Base-by-base conservation (phyloP, 345 rosid genomes). In the Viola odorata region DNA sequence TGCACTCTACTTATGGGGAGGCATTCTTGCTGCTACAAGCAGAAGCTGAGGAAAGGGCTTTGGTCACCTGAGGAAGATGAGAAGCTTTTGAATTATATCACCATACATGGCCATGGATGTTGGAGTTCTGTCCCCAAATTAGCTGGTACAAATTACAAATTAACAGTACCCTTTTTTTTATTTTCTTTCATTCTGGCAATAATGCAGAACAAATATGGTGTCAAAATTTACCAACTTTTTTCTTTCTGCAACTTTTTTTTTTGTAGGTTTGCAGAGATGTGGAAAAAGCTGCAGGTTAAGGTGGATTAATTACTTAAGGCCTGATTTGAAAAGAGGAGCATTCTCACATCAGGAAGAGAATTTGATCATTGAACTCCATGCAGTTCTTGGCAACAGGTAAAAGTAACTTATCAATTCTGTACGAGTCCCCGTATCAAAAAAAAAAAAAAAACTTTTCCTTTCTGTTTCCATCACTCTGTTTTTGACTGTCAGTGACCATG, bases 41-140 rank as follows among this genome's bases (percentile, higher is more conserved):
- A 84, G 81, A 86, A 86, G 76, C 74, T 86, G 50, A 78, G 91
- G 68, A 89, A 89, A 75, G 96, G 96, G 56, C 80, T 88, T 50
- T 88, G 96, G 96, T 88, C 92, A 47, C 96, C 92, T 15, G 96
- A 88, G 62, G 96, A 88, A 82, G 91, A 88, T 56, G 96, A 84
- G 81, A 88, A 84, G 53, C 89, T 88, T 64, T 85, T 86, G 38
- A 80, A 69, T 75, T 76, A 84, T 64, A 85, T 88, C 48, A 78
- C 85, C 10, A 82, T 77, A 60, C 83, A 81, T 44, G 96, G 96
- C 3, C 90, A 78, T 74, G 96, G 92, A 9, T 88, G 92, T 50
- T 88, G 96, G 96, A 85, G 96, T 66, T 82, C 92, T 70, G 96
- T 88, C 66, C 96, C 96, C 49, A 85, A 82, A 67, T 81, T 81